Base-by-base conservation (phyloP, 2,329 filamentous ascomycete species). In the Fusarium palustre region DNA sequence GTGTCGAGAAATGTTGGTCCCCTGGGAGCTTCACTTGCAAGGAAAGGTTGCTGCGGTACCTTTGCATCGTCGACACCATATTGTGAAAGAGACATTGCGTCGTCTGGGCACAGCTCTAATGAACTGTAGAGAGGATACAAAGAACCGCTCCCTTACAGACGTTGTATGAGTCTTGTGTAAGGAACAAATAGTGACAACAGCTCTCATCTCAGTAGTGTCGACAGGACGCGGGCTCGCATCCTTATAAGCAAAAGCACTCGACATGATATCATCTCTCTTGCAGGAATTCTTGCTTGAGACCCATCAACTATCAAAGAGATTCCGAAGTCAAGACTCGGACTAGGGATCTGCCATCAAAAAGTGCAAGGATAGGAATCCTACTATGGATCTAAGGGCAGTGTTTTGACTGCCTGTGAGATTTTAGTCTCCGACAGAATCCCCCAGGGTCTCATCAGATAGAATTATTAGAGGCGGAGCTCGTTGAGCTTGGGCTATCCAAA, bases 1-100 rank as follows among this genome's bases (percentile, higher is more conserved):
- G 76, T 79, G 59, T 82, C 81, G 43, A 82, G 78, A 50, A 82
- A 82, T 31, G 71, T 74, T 24, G 81, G 81, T 3, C 79, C 79
- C n/a, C 61, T 38, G 1, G 72, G 67, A 0, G 53, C 36, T 5
- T 74, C 73, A n/a, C 71, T 72, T 1, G 80, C 78, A 28, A 79
- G 70, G 62, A 79, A 81, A 3, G 81, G 80, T 47, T 81, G 77
- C 62, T 82, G 80, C 3, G 79, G 79, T 22, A 78, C 38, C 56
- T 63, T 55, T 42, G 68, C 68, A 31, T 48, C 56, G 39, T 71
- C 61, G 34, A 74, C 48, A 22, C 62, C 66, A 52, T 65, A 67
- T 10, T 45, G 52, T 55, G 46, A 52, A n/a, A 62, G 63, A 31
- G 56, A 64, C 72, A 74, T 74, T 46, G 38, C 41, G 47, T 56